Percentiles rank a stretch among this genome's conserved stretches.
phyloP scores from a whole-genome alignment of 1,284 basidiomycete species.

The Leccinum holopus region DNA sequence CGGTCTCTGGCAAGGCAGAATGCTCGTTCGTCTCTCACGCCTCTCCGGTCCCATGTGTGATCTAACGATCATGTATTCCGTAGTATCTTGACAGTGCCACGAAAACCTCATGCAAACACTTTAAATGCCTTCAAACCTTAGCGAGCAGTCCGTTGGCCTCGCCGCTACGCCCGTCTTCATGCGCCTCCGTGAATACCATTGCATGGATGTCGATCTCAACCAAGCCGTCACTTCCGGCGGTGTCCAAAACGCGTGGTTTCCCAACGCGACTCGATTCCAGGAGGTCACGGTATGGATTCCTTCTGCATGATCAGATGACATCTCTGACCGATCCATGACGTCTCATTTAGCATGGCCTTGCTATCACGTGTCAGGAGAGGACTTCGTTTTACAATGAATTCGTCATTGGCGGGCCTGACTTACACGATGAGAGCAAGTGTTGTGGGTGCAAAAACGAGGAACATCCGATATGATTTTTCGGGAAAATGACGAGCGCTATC shows the following conservation, averaged over 20 bases:
- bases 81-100: slow-evolving; percentile 39
- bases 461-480: slow-evolving; percentile 32
- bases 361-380: slow-evolving; percentile 25
- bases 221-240: too few relatives aligned
- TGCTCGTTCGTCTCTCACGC: slow-evolving; percentile 41
- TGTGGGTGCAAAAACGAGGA: slow-evolving; percentile 34
- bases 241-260: too few relatives aligned
- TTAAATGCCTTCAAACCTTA: slow-evolving; percentile 36
- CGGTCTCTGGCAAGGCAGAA: slow-evolving; percentile 60
- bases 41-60: slow-evolving; percentile 4
- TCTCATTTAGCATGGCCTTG: slow-evolving; percentile 23
- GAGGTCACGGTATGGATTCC: slow-evolving; percentile 17
- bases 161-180: slow-evolving; percentile 51
- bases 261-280: too few relatives aligned
- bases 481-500: slow-evolving; percentile 25
- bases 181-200: slow-evolving; percentile 56
- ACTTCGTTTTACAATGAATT: slow-evolving; percentile 38
- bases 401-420: slow-evolving; percentile 35
- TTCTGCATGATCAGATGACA: neutral
- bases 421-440: slow-evolving; percentile 46
- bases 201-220: slow-evolving; percentile 40
- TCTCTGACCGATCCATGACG: neutral
- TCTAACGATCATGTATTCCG: slow-evolving; percentile 13
- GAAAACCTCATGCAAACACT: slow-evolving; percentile 35
- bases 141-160: slow-evolving; percentile 37